These are phyloP conservation scores for Vigna radiata DNA, from an alignment of 306 rosid genomes.

Conservation along the genomic window DNA sequence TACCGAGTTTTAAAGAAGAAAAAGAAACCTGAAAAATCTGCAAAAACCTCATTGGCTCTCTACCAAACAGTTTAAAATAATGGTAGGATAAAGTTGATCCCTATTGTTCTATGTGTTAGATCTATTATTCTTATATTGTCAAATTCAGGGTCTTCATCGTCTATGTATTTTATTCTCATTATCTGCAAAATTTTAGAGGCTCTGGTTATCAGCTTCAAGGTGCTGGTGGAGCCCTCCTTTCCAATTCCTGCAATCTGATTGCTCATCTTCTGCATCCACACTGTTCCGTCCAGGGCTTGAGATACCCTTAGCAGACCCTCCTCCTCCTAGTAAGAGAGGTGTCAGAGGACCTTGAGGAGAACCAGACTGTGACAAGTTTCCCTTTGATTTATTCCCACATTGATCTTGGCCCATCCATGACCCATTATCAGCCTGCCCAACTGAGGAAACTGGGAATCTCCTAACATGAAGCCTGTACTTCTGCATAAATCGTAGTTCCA, in stretches of 20 bases:
- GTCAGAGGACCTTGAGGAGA: conserved; percentile 80
- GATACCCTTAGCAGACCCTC: conserved; percentile 60
- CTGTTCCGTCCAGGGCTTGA: conserved; percentile 65
- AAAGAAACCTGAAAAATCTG: conserved; percentile 23
- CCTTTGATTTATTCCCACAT: conserved; percentile 57
- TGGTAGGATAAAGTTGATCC: conserved; percentile 39
- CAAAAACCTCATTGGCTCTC: conserved; percentile 43
- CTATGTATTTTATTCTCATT: conserved; percentile 38
- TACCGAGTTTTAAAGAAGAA: background rate
- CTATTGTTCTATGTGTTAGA: conserved; percentile 43
- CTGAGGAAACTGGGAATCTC: conserved; percentile 59
- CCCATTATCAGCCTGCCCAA: conserved; percentile 44
- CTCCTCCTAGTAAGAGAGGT: conserved; percentile 47
- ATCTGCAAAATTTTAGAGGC: conserved; percentile 56
- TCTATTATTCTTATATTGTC: conserved; percentile 45
- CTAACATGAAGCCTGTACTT: conserved; percentile 89
- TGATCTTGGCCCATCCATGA: conserved; percentile 56
- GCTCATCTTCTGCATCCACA: conserved; percentile 73
- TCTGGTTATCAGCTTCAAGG: conserved; percentile 49
- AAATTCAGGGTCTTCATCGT: conserved; percentile 49
- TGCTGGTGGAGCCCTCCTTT: conserved; percentile 55
- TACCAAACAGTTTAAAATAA: conserved; percentile 45
- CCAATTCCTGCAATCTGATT: conserved; percentile 82
- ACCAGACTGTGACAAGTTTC: conserved; percentile 55
- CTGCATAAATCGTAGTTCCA: conserved; percentile 51